Conservation (phyloP, 177 flowering plant species). For the Vitis hybrid region DNA sequence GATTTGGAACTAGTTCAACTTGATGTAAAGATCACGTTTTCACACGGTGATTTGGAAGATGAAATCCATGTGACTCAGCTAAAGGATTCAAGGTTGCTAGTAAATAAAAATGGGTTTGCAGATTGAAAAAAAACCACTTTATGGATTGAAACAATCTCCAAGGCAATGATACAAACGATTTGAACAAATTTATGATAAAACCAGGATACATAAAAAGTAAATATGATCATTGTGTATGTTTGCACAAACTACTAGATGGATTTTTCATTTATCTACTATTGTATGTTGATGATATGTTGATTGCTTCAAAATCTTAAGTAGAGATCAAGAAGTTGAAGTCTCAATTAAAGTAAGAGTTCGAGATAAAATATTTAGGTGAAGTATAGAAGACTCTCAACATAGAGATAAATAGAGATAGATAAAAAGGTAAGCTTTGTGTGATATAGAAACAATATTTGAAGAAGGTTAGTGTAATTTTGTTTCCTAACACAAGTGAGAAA, state of each 20-base stretch:
- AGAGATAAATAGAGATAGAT: conserved; percentile 9
- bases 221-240: conserved; percentile 16
- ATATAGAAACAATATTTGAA: neutral
- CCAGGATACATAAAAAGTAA: conserved; percentile 3
- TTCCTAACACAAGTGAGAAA: neutral
- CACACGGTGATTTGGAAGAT: no score
- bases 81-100: neutral
- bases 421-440: neutral
- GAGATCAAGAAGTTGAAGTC: conserved; percentile 9
- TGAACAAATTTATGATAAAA: conserved; percentile 1
- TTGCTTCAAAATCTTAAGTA: neutral
- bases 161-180: conserved; percentile 16
- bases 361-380: conserved; percentile 20
- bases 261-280: conserved; percentile 10
- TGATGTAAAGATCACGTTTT: conserved; percentile 11
- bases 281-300: conserved; percentile 18
- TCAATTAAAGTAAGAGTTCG: conserved; percentile 10
- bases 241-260: conserved; percentile 2
- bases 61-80: neutral
- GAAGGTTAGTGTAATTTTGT: conserved; percentile 1
- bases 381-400: conserved; percentile 4
- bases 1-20: conserved; percentile 8
- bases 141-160: conserved; percentile 13
- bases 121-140: conserved; percentile 3
- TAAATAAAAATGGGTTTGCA: conserved; percentile 1